Conservation (phyloP, 129 eudicot species). For the Lactuca saligna region DNA sequence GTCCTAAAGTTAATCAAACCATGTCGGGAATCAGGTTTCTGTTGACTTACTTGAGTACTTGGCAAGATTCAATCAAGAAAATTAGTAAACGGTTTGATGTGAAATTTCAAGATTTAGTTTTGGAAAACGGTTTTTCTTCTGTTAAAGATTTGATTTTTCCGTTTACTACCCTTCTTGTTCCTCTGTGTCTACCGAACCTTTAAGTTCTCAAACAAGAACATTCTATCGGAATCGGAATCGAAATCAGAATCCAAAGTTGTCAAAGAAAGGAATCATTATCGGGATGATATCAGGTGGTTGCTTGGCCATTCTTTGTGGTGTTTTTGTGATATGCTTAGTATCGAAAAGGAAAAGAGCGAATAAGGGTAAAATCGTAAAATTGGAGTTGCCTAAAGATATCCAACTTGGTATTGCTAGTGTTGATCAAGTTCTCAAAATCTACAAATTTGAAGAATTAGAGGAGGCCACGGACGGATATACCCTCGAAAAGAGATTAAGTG, state of each 20-base stretch:
- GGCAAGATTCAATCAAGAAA: constrained; percentile 32
- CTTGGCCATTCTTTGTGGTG: constrained; percentile 25
- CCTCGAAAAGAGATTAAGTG: constrained; percentile 41
- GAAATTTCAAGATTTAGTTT: constrained; percentile 30
- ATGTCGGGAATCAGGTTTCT: constrained; percentile 37
- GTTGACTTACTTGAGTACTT: constrained; percentile 44
- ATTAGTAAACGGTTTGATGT: constrained; percentile 47
- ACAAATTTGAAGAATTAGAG: constrained; percentile 45
- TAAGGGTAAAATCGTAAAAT: constrained; percentile 6
- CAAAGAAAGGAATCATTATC: constrained; percentile 27
- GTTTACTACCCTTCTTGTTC: constrained; percentile 57
- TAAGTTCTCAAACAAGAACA: constrained; percentile 34
- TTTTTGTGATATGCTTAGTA: constrained; percentile 23
- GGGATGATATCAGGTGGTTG: constrained; percentile 42
- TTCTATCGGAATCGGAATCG: constrained; percentile 8
- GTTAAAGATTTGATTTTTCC: constrained; percentile 30
- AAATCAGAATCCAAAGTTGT: constrained; percentile 10
- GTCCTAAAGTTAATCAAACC: constrained; percentile 58
- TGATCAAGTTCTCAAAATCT: constrained; percentile 47
- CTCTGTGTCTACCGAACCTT: constrained; percentile 50
- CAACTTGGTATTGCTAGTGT: constrained; percentile 43
- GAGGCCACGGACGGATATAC: constrained; percentile 59
- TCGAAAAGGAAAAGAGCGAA: constrained; percentile 17
- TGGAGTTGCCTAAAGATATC: constrained; percentile 40
- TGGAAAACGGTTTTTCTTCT: constrained; percentile 49